These are phyloP conservation scores for Taphrina communis DNA, from an alignment of 1,139 yeast species.

Conservation along the genomic window DNA sequence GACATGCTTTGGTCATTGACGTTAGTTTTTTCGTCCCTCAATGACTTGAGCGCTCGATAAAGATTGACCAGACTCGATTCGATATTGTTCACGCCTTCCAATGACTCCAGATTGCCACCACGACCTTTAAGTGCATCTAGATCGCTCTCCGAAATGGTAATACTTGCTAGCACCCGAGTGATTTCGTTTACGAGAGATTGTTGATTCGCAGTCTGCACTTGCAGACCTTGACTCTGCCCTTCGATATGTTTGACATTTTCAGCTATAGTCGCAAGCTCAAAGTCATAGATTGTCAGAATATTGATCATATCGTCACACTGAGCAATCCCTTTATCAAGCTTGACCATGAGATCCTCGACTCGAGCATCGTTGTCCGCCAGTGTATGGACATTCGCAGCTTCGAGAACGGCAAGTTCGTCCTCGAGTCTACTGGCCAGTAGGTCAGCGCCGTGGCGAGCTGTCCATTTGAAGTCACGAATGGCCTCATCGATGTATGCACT, in stretches of 20 bases:
- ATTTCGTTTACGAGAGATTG: constrained; percentile 73
- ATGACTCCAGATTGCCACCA: constrained; percentile 58
- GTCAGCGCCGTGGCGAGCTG: constrained; percentile 65
- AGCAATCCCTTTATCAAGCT: constrained; percentile 57
- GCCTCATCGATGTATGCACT: constrained; percentile 36
- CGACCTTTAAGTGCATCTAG: constrained; percentile 57
- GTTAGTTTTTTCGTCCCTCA: constrained; percentile 47
- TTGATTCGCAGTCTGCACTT: constrained; percentile 81
- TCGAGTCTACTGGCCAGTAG: constrained; percentile 63
- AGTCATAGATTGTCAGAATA: constrained; percentile 61
- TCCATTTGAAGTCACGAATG: constrained; percentile 76
- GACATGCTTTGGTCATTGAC: constrained; percentile 54
- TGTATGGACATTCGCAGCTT: constrained; percentile 59
- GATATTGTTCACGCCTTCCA: constrained; percentile 57
- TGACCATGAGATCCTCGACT: constrained; percentile 56
- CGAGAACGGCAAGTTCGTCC: constrained; percentile 64
- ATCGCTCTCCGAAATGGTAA: constrained; percentile 66
- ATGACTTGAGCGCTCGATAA: constrained; percentile 68
- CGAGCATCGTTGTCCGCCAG: constrained; percentile 57
- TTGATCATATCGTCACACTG: constrained; percentile 67
- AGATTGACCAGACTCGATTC: constrained; percentile 68
- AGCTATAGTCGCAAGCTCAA: constrained; percentile 65
- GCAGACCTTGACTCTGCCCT: constrained; percentile 78
- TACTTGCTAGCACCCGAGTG: constrained; percentile 69
- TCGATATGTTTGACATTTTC: constrained; percentile 76